phyloP scores from a whole-genome alignment of 2,329 filamentous ascomycete species.

The Colletotrichum somersetense region DNA sequence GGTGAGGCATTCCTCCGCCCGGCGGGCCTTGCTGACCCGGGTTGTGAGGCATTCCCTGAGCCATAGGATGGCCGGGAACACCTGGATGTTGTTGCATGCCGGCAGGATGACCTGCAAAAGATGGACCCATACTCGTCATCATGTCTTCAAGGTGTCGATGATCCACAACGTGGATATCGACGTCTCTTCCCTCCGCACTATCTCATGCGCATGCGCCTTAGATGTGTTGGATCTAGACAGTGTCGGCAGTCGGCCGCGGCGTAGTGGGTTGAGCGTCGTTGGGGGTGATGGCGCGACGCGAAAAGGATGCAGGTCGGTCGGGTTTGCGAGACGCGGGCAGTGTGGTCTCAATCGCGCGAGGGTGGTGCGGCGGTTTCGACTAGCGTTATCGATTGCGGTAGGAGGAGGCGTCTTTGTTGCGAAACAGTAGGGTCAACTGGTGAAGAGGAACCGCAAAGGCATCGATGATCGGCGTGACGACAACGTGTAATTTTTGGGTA shows the following conservation, averaged over 20 bases:
- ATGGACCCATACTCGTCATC: constrained; percentile 78
- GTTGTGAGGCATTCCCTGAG: constrained; percentile 74
- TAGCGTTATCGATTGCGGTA: constrained; percentile 39
- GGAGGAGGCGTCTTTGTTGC: not conserved
- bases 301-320: constrained; percentile 34
- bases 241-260: constrained; percentile 30
- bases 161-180: constrained; percentile 73
- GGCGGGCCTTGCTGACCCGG: constrained; percentile 78
- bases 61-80: constrained; percentile 75
- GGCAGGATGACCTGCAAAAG: constrained; percentile 76
- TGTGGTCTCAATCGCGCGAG: constrained; percentile 33
- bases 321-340: constrained; percentile 30
- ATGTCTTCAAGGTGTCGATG: constrained; percentile 64
- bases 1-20: constrained; percentile 74
- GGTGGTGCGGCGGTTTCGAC: constrained; percentile 26
- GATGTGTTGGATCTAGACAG: constrained; percentile 20
- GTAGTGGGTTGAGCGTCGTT: constrained; percentile 3
- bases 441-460: constrained; percentile 33
- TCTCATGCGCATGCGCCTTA: constrained; percentile 60
- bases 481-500: constrained; percentile 32
- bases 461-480: constrained; percentile 41
- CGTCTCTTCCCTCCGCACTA: constrained; percentile 56
- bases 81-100: constrained; percentile 79
- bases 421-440: constrained; percentile 36
- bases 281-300: constrained; percentile 40